These are phyloP conservation scores for Akanthomyces uredinophilus DNA, from an alignment of 2,329 filamentous ascomycete species.

Conservation along the genomic window DNA sequence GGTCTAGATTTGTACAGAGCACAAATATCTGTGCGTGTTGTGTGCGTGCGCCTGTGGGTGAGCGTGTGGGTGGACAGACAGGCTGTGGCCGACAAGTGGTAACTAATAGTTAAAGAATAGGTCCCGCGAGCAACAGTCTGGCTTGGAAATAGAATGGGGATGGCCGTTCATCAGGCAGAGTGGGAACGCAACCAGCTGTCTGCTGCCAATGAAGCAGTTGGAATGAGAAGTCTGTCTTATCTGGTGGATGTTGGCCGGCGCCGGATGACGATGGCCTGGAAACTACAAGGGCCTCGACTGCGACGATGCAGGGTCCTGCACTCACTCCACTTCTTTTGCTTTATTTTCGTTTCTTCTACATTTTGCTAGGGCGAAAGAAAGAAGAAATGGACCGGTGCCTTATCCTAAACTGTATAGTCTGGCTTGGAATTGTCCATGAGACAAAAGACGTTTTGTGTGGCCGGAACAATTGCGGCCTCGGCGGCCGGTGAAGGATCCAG, in stretches of 20 bases:
- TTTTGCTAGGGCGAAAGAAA: background rate
- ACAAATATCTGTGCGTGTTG: background rate
- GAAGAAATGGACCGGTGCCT: background rate
- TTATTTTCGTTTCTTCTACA: background rate
- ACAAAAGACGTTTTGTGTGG: slow-evolving; percentile 5
- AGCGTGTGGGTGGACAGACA: background rate
- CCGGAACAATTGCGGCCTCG: background rate
- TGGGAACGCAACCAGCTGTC: background rate
- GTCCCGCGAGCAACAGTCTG: background rate
- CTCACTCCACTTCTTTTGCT: background rate
- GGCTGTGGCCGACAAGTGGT: background rate
- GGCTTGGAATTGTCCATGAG: background rate
- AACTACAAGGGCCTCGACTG: slow-evolving; percentile 1
- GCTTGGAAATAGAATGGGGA: slow-evolving; percentile 7
- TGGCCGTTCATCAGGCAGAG: background rate
- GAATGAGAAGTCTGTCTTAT: slow-evolving; percentile 2
- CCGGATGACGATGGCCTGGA: slow-evolving; percentile 5
- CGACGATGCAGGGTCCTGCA: slow-evolving; percentile 4
- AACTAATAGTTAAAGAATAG: too few species aligned
- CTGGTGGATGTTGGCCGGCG: background rate
- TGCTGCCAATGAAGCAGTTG: background rate
- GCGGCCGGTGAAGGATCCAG: slow-evolving; percentile 1
- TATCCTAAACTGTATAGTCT: background rate
- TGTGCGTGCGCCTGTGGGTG: background rate
- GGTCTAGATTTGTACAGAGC: background rate